Conservation (phyloP, 2,329 filamentous ascomycete genomes). For the Reticulascus tulasneorum region DNA sequence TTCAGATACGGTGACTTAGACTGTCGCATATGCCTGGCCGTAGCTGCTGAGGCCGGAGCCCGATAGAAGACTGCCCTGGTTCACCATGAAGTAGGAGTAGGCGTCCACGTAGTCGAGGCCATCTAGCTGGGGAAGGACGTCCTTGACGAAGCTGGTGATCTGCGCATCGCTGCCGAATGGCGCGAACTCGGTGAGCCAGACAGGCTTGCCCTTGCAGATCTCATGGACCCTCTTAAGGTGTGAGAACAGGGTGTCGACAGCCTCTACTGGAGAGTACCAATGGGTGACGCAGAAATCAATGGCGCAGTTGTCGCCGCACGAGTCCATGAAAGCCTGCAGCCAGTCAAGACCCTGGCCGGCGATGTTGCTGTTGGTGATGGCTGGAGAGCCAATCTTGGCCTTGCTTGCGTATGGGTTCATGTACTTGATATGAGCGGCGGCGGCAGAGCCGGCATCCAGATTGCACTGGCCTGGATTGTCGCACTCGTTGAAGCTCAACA, state of each 20-base stretch:
- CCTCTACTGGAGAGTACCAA: slow-evolving; percentile 55
- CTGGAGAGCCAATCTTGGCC: slow-evolving; percentile 53
- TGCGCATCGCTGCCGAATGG: slow-evolving; percentile 41
- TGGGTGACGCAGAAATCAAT: slow-evolving; percentile 60
- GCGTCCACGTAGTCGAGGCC: slow-evolving; percentile 46
- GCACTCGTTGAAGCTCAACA: slow-evolving; percentile 71
- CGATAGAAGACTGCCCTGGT: slow-evolving; percentile 37
- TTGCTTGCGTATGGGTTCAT: slow-evolving; percentile 53
- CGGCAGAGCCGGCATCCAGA: slow-evolving; percentile 48
- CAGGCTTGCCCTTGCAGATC: slow-evolving; percentile 42
- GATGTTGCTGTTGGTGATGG: slow-evolving; percentile 56
- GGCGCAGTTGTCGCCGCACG: slow-evolving; percentile 47
- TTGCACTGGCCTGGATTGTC: slow-evolving; percentile 59
- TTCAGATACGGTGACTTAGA: slow-evolving; percentile 6
- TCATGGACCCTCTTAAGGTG: slow-evolving; percentile 46
- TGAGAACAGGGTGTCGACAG: slow-evolving; percentile 46
- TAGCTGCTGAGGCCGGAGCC: slow-evolving; percentile 36
- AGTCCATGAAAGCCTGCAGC: slow-evolving; percentile 48
- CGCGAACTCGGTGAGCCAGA: slow-evolving; percentile 66
- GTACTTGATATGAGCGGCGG: slow-evolving; percentile 46
- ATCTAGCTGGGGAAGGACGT: slow-evolving; percentile 46
- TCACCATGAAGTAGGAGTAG: slow-evolving; percentile 56
- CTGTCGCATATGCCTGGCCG: slow-evolving; percentile 47
- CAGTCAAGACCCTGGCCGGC: slow-evolving; percentile 51
- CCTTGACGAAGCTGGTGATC: slow-evolving; percentile 44